These are phyloP conservation scores for Saccharomycopsis olivae DNA, from an alignment of 805 yeast species.

Conservation along the genomic window DNA sequence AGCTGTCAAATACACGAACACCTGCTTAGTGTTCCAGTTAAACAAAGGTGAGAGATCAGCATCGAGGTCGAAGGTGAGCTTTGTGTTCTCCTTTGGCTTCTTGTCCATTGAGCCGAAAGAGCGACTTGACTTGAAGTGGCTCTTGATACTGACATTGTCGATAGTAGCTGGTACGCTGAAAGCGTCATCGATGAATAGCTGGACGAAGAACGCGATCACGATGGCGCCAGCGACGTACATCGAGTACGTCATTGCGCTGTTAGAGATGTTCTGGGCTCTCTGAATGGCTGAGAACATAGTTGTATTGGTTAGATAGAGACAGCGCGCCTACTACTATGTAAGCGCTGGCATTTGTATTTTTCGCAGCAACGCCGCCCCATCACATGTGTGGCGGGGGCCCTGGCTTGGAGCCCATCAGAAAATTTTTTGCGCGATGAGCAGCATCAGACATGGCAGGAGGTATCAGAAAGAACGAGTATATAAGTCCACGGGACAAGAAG, in stretches of 20 bases:
- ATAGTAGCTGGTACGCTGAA: conserved; percentile 31
- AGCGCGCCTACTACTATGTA: too few relatives aligned
- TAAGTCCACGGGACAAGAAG: conserved; percentile 11
- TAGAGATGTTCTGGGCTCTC: conserved; percentile 40
- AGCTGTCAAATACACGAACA: conserved; percentile 85
- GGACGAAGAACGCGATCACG: conserved; percentile 37
- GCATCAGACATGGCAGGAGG: background rate
- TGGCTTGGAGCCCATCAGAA: too few relatives aligned
- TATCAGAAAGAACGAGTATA: background rate
- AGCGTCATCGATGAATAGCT: conserved; percentile 36
- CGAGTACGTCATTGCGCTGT: conserved; percentile 43
- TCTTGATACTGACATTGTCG: conserved; percentile 27
- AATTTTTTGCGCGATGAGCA: background rate
- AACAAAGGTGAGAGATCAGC: conserved; percentile 70
- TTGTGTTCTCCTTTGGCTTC: conserved; percentile 67
- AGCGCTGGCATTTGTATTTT: too few relatives aligned
- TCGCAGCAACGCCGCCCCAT: too few relatives aligned
- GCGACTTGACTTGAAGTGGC: conserved; percentile 38
- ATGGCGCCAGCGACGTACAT: conserved; percentile 37
- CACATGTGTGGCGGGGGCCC: too few relatives aligned
- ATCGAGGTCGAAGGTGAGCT: conserved; percentile 60
- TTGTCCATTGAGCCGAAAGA: conserved; percentile 58
- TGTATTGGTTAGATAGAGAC: background rate
- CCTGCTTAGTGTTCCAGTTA: conserved; percentile 96
- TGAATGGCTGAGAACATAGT: conserved; percentile 33